Evolutionary conservation across 169 alveolate genomes (phyloP).

Genomic region (Ichthyophthirius multifiliis): DNA sequence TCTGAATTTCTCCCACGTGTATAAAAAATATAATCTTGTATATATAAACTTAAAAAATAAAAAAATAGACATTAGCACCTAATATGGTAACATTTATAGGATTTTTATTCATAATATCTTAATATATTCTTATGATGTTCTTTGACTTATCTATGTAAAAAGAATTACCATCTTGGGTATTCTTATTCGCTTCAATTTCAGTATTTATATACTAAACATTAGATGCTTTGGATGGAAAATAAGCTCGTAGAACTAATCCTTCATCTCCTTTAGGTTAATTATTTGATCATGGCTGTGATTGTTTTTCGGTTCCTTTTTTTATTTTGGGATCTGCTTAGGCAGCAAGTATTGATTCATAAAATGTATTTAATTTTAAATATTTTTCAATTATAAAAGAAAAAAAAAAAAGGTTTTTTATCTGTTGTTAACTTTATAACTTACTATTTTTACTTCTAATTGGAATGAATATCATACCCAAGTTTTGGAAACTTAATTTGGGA

Average conservation of each 20-base stretch:
- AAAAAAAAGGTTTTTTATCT: neutral
- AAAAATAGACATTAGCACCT: slow-evolving; percentile 54
- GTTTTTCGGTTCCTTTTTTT: slow-evolving; percentile 49
- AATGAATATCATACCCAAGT: slow-evolving; percentile 33
- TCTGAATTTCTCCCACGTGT: slow-evolving; percentile 26
- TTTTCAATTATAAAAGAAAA: too few relatives aligned
- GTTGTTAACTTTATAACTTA: neutral
- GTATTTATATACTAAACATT: slow-evolving; percentile 48
- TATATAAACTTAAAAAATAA: too few relatives aligned
- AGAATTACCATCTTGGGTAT: slow-evolving; percentile 46
- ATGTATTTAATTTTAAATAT: too few relatives aligned
- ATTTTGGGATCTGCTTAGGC: slow-evolving; percentile 27
- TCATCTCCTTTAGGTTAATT: slow-evolving; percentile 64
- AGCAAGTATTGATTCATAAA: slow-evolving; percentile 16
- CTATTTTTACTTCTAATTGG: slow-evolving; percentile 5
- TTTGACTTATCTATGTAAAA: slow-evolving; percentile 41
- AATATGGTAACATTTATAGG: slow-evolving; percentile 52
- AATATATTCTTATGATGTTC: slow-evolving; percentile 11
- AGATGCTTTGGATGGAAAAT: slow-evolving; percentile 76
- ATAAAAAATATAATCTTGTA: too few relatives aligned
- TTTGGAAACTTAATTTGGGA: slow-evolving; percentile 31
- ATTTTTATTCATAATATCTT: slow-evolving; percentile 32
- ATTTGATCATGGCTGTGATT: slow-evolving; percentile 76
- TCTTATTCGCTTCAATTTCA: slow-evolving; percentile 29
- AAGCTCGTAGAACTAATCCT: slow-evolving; percentile 70